Evolutionary conservation across 345 rosid species (phyloP).

Genomic region (Rubroshorea leprosula): DNA sequence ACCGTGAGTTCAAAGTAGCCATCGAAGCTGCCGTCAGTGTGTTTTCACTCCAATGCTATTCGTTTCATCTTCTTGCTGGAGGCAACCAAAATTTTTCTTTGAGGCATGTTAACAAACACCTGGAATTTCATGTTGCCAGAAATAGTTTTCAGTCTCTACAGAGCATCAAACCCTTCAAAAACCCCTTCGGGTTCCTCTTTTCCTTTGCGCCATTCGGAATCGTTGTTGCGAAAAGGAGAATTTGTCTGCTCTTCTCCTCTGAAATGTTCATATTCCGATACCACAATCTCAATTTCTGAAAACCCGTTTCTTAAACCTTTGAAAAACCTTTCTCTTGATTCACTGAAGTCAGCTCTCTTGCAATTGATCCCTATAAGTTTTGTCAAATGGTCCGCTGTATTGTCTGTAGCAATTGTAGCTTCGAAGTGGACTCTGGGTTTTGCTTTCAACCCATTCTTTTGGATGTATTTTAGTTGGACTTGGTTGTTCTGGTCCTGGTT

Average conservation of each 20-base stretch:
- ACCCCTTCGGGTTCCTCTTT: conserved; percentile 14
- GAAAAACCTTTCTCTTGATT: conserved; percentile 31
- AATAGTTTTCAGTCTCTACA: conserved; percentile 14
- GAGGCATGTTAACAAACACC: conserved; percentile 65
- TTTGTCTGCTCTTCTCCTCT: conserved; percentile 29
- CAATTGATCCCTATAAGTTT: conserved; percentile 43
- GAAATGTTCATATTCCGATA: conserved; percentile 48
- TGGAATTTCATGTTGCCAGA: conserved; percentile 19
- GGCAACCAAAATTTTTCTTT: conserved; percentile 27
- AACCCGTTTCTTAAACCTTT: conserved; percentile 39
- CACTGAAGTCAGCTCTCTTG: conserved; percentile 32
- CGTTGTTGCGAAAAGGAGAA: conserved; percentile 8
- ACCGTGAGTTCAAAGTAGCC: not conserved
- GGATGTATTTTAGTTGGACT: conserved; percentile 92
- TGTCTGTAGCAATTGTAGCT: conserved; percentile 48
- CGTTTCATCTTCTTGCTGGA: conserved; percentile 17
- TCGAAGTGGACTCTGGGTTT: conserved; percentile 49
- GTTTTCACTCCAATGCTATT: conserved; percentile 41
- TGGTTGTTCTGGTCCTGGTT: conserved; percentile 96
- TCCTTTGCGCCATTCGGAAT: conserved; percentile 10
- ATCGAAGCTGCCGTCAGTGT: conserved; percentile 57
- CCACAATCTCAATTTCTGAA: conserved; percentile 30
- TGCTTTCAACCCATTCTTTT: conserved; percentile 60
- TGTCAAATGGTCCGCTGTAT: conserved; percentile 49
- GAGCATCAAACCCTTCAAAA: conserved; percentile 19